These are phyloP conservation scores for Microcyclospora pomicola DNA, from an alignment of 2,329 filamentous ascomycete species.

Conservation along the genomic window DNA sequence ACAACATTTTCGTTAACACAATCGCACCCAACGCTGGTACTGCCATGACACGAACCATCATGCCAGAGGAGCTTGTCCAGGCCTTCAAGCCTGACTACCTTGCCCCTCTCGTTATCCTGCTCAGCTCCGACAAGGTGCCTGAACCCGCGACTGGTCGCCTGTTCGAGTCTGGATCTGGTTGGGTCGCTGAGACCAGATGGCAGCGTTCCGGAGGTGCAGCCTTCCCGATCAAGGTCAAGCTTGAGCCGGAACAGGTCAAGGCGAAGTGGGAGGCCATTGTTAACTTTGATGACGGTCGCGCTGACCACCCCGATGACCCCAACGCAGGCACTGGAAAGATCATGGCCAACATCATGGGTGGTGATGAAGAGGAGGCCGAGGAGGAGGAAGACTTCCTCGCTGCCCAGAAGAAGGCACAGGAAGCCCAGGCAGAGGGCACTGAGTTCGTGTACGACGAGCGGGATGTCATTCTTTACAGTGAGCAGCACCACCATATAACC, in stretches of 20 bases:
- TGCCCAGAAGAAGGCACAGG: conserved; percentile 64
- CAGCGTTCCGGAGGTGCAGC: conserved; percentile 79
- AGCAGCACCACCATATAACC: conserved; percentile 6
- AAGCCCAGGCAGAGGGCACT: conserved; percentile 55
- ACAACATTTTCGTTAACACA: conserved; percentile 97
- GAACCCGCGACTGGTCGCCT: conserved; percentile 71
- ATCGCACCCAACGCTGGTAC: conserved; percentile 97
- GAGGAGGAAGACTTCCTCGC: conserved; percentile 51
- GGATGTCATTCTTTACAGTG: conserved; percentile 80
- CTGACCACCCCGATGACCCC: conserved; percentile 71
- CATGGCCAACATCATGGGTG: conserved; percentile 74
- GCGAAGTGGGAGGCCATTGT: conserved; percentile 64
- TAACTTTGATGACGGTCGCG: conserved; percentile 75
- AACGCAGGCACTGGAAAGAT: conserved; percentile 67
- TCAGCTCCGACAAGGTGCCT: conserved; percentile 77
- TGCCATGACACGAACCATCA: conserved; percentile 81
- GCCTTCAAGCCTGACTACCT: conserved; percentile 99
- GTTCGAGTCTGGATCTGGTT: conserved; percentile 91
- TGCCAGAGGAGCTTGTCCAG: conserved; percentile 95
- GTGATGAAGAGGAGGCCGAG: conserved; percentile 20
- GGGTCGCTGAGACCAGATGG: conserved; percentile 86
- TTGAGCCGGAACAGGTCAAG: conserved; percentile 73
- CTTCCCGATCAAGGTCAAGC: conserved; percentile 73
- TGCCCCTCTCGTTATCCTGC: conserved; percentile 76
- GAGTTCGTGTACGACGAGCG: conserved; percentile 73